Percentiles rank a stretch among this genome's conserved stretches.
These are phyloP conservation scores for Chaetomium strumarium DNA, from an alignment of 2,329 filamentous ascomycete species.

Conservation along the genomic window DNA sequence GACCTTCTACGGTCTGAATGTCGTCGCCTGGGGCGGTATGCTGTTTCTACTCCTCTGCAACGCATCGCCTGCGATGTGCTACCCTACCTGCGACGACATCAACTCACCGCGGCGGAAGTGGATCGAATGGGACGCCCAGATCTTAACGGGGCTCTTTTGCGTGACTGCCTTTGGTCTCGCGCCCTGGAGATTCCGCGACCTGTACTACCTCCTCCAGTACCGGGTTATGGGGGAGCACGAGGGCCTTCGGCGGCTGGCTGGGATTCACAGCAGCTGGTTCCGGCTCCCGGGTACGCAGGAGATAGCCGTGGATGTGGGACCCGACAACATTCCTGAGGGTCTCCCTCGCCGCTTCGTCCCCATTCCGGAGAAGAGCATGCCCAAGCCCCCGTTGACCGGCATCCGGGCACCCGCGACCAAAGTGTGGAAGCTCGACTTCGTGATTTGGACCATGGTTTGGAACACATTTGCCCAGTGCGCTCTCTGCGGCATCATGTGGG, in stretches of 20 bases:
- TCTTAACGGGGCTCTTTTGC: conserved; percentile 79
- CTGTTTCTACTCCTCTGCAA: conserved; percentile 79
- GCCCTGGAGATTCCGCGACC: conserved; percentile 77
- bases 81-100: conserved; percentile 62
- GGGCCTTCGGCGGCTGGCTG: conserved; percentile 63
- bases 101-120: conserved; percentile 72
- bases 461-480: conserved; percentile 74
- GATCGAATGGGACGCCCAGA: conserved; percentile 81
- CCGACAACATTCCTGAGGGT: conserved; percentile 40
- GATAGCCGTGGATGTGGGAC: conserved; percentile 48
- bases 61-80: conserved; percentile 67
- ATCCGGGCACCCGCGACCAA: conserved; percentile 60
- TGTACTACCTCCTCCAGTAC: conserved; percentile 66
- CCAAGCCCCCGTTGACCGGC: conserved; percentile 65
- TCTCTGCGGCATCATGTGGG: conserved; percentile 79
- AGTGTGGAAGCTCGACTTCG: conserved; percentile 71
- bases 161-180: conserved; percentile 79
- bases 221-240: conserved; percentile 47
- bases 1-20: conserved; percentile 72
- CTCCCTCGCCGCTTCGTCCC: conserved; percentile 49
- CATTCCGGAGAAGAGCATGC: conserved; percentile 56
- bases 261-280: conserved; percentile 71
- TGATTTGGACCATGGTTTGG: conserved; percentile 70
- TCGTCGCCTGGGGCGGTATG: conserved; percentile 89
- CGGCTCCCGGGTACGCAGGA: conserved; percentile 61